A percentile compares a stretch with the other conserved stretches of the same genome.
phyloP scores from a whole-genome alignment of 2,329 filamentous ascomycete species.

The Lithohypha guttulata region DNA sequence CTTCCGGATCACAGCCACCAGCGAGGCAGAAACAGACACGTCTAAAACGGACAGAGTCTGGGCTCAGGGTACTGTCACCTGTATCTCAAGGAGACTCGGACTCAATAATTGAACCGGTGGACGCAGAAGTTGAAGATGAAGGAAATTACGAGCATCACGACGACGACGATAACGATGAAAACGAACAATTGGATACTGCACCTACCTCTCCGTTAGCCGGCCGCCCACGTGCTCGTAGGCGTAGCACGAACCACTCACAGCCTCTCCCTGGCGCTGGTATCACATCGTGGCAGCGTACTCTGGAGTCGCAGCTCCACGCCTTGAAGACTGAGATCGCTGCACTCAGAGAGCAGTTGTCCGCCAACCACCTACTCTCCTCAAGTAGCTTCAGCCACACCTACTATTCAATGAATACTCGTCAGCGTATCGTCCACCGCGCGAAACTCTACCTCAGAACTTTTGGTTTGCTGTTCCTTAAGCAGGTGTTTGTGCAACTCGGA shows the following conservation, averaged over 20 bases:
- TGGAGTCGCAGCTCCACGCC: slow-evolving; percentile 77
- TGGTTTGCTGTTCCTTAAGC: slow-evolving; percentile 43
- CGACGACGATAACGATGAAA: slow-evolving; percentile 27
- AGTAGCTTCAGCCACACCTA: slow-evolving; percentile 27
- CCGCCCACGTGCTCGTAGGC: neutral
- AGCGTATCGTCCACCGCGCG: slow-evolving; percentile 7
- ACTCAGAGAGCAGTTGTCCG: slow-evolving; percentile 76
- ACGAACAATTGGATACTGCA: slow-evolving; percentile 10
- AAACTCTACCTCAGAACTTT: slow-evolving; percentile 1
- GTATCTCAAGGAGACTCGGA: slow-evolving; percentile 54
- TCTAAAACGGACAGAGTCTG: slow-evolving; percentile 2
- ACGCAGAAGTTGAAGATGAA: slow-evolving; percentile 32
- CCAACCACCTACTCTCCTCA: slow-evolving; percentile 49
- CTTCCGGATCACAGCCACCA: slow-evolving; percentile 9
- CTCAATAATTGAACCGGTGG: slow-evolving; percentile 26
- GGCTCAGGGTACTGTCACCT: slow-evolving; percentile 64
- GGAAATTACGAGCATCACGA: slow-evolving; percentile 24
- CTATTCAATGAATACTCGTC: slow-evolving; percentile 1
- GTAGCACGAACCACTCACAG: slow-evolving; percentile 15
- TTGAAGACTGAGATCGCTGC: slow-evolving; percentile 90
- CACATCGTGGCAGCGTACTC: slow-evolving; percentile 65
- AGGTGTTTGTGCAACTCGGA: slow-evolving; percentile 61
- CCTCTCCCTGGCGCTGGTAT: slow-evolving; percentile 41
- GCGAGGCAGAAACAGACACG: slow-evolving; percentile 9
- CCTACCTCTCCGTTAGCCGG: slow-evolving; percentile 2